Base-by-base conservation (phyloP, 1,284 basidiomycete species). In the Phellinidium pouzarii region DNA sequence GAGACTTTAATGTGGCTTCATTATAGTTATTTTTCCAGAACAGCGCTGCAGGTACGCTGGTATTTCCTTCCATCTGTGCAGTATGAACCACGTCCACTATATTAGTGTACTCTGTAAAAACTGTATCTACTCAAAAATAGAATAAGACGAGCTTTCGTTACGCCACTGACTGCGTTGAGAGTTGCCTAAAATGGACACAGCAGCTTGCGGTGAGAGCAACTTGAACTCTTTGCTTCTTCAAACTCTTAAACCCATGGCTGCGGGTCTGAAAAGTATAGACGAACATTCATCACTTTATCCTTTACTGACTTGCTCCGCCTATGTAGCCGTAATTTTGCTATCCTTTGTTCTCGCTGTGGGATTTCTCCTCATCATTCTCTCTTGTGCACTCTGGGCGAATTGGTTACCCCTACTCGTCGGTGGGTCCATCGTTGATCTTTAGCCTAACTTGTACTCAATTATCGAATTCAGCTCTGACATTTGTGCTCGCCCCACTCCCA, bases 361-460 rank as follows among this genome's bases (percentile, higher is more conserved):
- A 23, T 99, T 99, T 73, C 74, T 99, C 53, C 82, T 99, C 64
- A 91, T 99, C 66, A 99, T 99, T 68, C 85, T 99, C 26, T 94
- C 92, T 1, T 99, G 96, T 67, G 95, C 96, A 22, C 74, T 99
- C 36, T 99, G 89, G 87, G 72, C 82, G 31, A 99, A 99, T 70
- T 99, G 96, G 96, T 76, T 99, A 12, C 96, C 96, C 43, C 75
- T 99, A 47, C 80, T 99, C 59, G 95, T 98, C 60, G 95, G 95
- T 96, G 63, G 66, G 92, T 79, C n/a, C 19, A 7, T 17, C 3
- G 14, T 17, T 17, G 2, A 3, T 17, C 19, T 20, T 7, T 17
- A 3, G 11, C 53, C 27, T 23, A 38, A 44, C 43, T 19, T 20
- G 36, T 27, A 25, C 53, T 26, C 19, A 42, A 20, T 37, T 38